A percentile compares a stretch with the other conserved stretches of the same genome.
phyloP scores from a whole-genome alignment of 768 basidiomycete species.

The Tricholoma hemisulphureum region DNA sequence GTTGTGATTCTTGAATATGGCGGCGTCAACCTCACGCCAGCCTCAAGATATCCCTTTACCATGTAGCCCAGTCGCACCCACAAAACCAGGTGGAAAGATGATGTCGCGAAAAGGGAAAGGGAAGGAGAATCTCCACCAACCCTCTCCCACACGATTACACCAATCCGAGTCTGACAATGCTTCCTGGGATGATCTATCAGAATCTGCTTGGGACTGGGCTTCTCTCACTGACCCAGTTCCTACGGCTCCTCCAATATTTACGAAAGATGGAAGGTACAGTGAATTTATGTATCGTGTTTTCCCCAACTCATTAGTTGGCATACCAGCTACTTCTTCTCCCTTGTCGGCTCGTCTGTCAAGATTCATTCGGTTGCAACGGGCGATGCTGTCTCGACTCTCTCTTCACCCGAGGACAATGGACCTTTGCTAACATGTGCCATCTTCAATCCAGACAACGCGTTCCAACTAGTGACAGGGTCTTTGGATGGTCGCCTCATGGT shows the following conservation, averaged over 20 bases:
- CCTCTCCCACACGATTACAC: not conserved
- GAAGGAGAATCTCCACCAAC: slow-evolving; percentile 35
- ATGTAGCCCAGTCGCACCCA: slow-evolving; percentile 22
- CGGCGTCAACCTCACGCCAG: slow-evolving; percentile 43
- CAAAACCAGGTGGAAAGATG: slow-evolving; percentile 21
- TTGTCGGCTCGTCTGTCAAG: slow-evolving; percentile 78
- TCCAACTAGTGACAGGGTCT: slow-evolving; percentile 86
- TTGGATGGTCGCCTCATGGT: slow-evolving; percentile 80
- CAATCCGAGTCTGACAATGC: not conserved
- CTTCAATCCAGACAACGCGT: slow-evolving; percentile 81
- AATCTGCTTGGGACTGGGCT: slow-evolving; percentile 61
- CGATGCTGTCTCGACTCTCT: slow-evolving; percentile 80
- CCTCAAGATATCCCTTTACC: slow-evolving; percentile 35
- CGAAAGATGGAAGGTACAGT: slow-evolving; percentile 79
- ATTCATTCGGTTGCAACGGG: slow-evolving; percentile 81
- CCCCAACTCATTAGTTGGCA: slow-evolving; percentile 1
- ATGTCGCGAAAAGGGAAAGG: slow-evolving; percentile 48
- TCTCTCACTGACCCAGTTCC: slow-evolving; percentile 67
- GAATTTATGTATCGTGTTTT: slow-evolving; percentile 1
- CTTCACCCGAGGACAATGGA: slow-evolving; percentile 43
- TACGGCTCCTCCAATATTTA: slow-evolving; percentile 74
- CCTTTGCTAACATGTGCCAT: slow-evolving; percentile 68
- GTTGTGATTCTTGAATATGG: slow-evolving; percentile 28
- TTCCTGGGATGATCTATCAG: slow-evolving; percentile 25
- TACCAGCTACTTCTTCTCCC: slow-evolving; percentile 83